Percentiles rank a stretch among this genome's conserved stretches.
Evolutionary conservation across 768 basidiomycete genomes (phyloP).

Genomic region (Cystoderma amianthinum): DNA sequence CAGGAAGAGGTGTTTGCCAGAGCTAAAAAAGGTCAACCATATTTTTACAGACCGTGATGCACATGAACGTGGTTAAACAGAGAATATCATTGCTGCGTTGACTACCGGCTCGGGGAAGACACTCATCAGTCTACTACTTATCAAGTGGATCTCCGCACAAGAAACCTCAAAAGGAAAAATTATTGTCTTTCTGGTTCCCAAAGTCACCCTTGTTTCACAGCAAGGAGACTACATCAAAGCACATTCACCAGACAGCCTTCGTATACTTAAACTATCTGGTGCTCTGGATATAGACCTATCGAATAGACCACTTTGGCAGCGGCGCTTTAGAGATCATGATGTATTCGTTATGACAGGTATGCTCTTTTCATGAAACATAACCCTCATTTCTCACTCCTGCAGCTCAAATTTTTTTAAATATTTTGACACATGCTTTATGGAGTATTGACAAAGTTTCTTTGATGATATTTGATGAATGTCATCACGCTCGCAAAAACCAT

Average conservation of each 20-base stretch:
- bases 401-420: conserved; percentile 82
- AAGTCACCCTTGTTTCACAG: conserved; percentile 80
- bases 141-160: conserved; percentile 65
- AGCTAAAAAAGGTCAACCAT: conserved; percentile 37
- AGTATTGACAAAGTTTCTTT: conserved; percentile 59
- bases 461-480: conserved; percentile 79
- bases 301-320: conserved; percentile 58
- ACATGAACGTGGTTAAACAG: conserved; percentile 20
- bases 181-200: conserved; percentile 79
- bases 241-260: conserved; percentile 60
- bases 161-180: conserved; percentile 46
- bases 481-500: conserved; percentile 71
- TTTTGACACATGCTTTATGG: conserved; percentile 81
- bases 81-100: conserved; percentile 69
- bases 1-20: conserved; percentile 68
- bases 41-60: not conserved
- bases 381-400: conserved; percentile 2
- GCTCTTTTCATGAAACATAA: conserved; percentile 4
- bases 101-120: conserved; percentile 79
- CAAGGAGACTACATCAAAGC: conserved; percentile 61
- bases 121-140: conserved; percentile 65
- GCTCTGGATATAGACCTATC: conserved; percentile 65
- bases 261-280: conserved; percentile 65
- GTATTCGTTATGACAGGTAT: conserved; percentile 84
- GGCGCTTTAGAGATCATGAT: conserved; percentile 55